Evolutionary conservation across 2,329 filamentous ascomycete species (phyloP).

Genomic region (Dothiorella sarmentorum): DNA sequence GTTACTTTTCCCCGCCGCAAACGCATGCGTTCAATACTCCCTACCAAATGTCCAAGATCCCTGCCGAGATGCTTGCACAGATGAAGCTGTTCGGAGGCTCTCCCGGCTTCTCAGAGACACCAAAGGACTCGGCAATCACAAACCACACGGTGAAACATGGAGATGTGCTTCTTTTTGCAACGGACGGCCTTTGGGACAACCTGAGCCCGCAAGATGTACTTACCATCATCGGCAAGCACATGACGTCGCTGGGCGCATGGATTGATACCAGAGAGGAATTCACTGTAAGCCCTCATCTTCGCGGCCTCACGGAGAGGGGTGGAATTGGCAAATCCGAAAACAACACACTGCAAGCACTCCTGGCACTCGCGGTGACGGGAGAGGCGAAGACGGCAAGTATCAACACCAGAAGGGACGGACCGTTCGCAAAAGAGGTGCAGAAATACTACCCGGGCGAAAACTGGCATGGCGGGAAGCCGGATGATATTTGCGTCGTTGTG

Average conservation of each 20-base stretch:
- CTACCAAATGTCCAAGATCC: slow-evolving; percentile 87
- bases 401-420: slow-evolving; percentile 78
- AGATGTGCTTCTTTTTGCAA: slow-evolving; percentile 89
- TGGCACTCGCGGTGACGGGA: slow-evolving; percentile 74
- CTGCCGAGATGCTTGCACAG: slow-evolving; percentile 72
- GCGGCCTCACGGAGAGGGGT: slow-evolving; percentile 50
- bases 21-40: slow-evolving; percentile 98
- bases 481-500: slow-evolving; percentile 89
- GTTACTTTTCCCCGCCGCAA: slow-evolving; percentile 78
- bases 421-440: slow-evolving; percentile 92
- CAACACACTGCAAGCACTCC: slow-evolving; percentile 67
- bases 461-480: slow-evolving; percentile 89
- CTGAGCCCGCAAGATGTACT: slow-evolving; percentile 87
- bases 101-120: slow-evolving; percentile 72
- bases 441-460: slow-evolving; percentile 80
- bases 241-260: slow-evolving; percentile 76
- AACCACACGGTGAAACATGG: slow-evolving; percentile 78
- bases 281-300: slow-evolving; percentile 59
- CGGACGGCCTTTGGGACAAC: slow-evolving; percentile 95
- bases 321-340: slow-evolving; percentile 40
- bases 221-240: slow-evolving; percentile 70
- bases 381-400: slow-evolving; percentile 83
- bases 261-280: slow-evolving; percentile 50
- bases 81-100: slow-evolving; percentile 73
- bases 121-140: slow-evolving; percentile 76